Evolutionary conservation across 2,329 filamentous ascomycete species (phyloP), one percentile per base, ranked within the genome.

Genomic region (Furcasterigmium sp.): DNA sequence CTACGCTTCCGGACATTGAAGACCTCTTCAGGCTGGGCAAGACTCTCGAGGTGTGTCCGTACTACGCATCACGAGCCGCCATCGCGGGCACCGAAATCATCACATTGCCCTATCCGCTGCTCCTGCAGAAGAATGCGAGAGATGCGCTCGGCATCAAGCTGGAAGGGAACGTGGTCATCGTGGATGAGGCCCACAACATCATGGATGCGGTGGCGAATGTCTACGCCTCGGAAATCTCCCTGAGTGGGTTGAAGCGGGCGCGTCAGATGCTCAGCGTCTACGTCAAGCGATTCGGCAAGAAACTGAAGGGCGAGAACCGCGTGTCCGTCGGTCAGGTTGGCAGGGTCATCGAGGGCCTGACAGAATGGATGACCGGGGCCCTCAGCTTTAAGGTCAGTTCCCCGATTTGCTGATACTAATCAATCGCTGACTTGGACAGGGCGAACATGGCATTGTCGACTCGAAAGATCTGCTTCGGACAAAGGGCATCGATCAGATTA

Each of bases 111-210:
- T 98, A 98, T 58, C 91, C 91, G 2, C 65, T 98, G 7, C 73
- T 98, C 0, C 70, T 98, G 3, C 93, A 97, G 56, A 87, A 84
- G 54, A 87, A 82, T 4, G 91, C 93, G 0, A 76, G 93, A 39
- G 91, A 97, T 47, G 90, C 93, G 0, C 73, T 98, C 0, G 85
- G 86, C 0, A 82, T 98, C 35, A 91, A 85, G 19, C 65, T 98
- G 8, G 90, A 94, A 54, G 82, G 83, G 5, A 93, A 95, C 56
- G 74, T 98, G 1, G 82, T 98, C n/a, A 86, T 98, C 20, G 87
- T 98, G 38, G 93, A 98, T 53, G 93, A 98, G 68, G 93, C 93
- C 0, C 93, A 98, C 60, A 98, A 98, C 57, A 78, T 98, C 41
- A 95, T 96, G 85, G 91, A 96, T 60, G 90, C 91, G 0, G 88